Conservation (phyloP, 2,329 filamentous ascomycete genomes). For the Ambrosiella cleistominuta region DNA sequence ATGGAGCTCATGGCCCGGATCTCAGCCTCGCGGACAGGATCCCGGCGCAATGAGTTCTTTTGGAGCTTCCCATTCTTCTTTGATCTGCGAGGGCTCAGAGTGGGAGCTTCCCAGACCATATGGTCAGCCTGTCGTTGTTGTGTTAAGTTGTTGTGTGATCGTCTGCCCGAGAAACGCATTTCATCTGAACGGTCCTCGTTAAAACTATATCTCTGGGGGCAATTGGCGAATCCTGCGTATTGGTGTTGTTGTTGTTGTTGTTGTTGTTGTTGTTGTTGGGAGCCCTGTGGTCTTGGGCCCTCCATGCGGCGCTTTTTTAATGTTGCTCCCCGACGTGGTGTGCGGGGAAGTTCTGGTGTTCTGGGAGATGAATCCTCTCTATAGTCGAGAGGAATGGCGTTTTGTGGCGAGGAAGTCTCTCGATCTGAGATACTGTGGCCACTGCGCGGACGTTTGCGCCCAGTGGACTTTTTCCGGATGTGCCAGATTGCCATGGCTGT, state of each 20-base stretch:
- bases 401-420: slow-evolving; percentile 22
- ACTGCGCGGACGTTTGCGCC: slow-evolving; percentile 39
- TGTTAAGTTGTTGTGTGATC: not conserved
- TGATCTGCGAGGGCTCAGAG: slow-evolving; percentile 9
- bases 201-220: slow-evolving; percentile 40
- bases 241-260: slow-evolving; percentile 16
- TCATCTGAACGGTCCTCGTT: slow-evolving; percentile 41
- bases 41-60: slow-evolving; percentile 18
- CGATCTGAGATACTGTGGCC: slow-evolving; percentile 37
- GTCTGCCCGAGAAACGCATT: slow-evolving; percentile 24
- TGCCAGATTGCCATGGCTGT: slow-evolving; percentile 14
- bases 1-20: slow-evolving; percentile 67
- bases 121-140: not conserved
- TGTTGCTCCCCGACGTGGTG: slow-evolving; percentile 15
- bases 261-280: not conserved
- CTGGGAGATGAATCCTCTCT: slow-evolving; percentile 10
- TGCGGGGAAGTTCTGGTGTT: slow-evolving; percentile 14
- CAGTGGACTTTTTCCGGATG: slow-evolving; percentile 19
- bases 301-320: slow-evolving; percentile 28
- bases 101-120: slow-evolving; percentile 6
- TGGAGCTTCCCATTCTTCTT: slow-evolving; percentile 6
- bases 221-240: slow-evolving; percentile 13
- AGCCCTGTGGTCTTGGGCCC: slow-evolving; percentile 25
- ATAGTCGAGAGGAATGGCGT: slow-evolving; percentile 18
- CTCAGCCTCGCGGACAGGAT: slow-evolving; percentile 67